phyloP scores from a whole-genome alignment of 2,329 filamentous ascomycete species.

The Trichoderma sp. region DNA sequence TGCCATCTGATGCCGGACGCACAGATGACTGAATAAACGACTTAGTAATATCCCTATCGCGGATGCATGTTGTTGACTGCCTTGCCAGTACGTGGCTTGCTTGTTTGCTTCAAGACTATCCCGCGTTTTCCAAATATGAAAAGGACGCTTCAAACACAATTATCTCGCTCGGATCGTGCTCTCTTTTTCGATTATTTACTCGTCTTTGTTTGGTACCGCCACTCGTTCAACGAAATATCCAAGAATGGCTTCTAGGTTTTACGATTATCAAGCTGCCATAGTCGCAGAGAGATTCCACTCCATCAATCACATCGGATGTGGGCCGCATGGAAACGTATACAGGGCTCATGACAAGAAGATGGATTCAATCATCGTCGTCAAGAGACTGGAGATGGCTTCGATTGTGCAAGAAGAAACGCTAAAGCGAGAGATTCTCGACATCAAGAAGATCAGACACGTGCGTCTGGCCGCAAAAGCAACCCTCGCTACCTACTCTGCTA shows the following conservation, averaged over 20 bases:
- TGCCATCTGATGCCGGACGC: neutral
- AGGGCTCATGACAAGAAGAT: neutral
- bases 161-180: neutral
- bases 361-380: neutral
- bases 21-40: neutral
- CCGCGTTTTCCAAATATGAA: neutral
- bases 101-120: neutral
- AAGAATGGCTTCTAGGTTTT: neutral
- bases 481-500: neutral
- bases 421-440: neutral
- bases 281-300: neutral
- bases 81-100: neutral
- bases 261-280: neutral
- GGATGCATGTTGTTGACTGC: neutral
- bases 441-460: neutral
- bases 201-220: neutral
- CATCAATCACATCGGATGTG: neutral
- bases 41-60: neutral
- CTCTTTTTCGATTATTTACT: neutral
- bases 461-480: neutral
- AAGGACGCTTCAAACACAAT: no score
- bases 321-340: neutral
- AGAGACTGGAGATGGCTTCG: neutral
- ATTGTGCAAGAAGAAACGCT: neutral
- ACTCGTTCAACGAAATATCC: neutral